Evolutionary conservation across 177 flowering plant genomes (phyloP), one percentile per base, ranked within the genome.

Genomic region (Vitis hybrid): DNA sequence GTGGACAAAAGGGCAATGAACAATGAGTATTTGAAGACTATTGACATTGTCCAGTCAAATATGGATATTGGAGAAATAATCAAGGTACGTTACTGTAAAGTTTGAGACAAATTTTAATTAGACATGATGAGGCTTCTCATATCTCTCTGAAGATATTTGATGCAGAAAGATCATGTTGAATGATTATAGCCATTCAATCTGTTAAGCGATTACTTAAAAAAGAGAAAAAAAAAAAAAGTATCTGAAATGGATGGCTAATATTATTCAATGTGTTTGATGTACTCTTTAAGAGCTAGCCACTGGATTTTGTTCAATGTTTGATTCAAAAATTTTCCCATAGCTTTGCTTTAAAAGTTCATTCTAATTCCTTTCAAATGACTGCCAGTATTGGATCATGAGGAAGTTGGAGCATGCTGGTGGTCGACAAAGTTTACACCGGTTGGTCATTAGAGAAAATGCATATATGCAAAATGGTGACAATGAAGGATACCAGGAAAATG

Each of bases 1-100:
- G 56, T 62, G 2, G 67, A 68, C 24, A 62, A 38, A 31, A 19
- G 15, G 15, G 62, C 47, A 38, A 31, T 62, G 12, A 74, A 74
- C 56, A 52, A 62, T 11, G 56, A 54, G 14, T 33, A 33, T 15
- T 14, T 66, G 11, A 49, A 64, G 4, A 50, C 63, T 2, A 19
- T 57, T 24, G 69, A 65, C 64, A 72, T 72, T 11, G 20, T 58
- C 44, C 44, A 33, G n/a, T 18, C 61, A 58, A 7, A 7, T 18
- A 18, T 18, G 24, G 61, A 58, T 20, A 20, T 58, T 22, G 20
- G 14, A 11, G 24, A 15, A 20, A 18, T 18, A 4, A 11, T 18
- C 11, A 58, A 15, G 61, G 61, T 19, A 58, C 4, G 24, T 33
- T 33, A 5, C 44, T 33, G 44, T 22, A 22, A 33, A 5, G 7